Percentiles rank a stretch among this genome's conserved stretches.
Conservation (phyloP, 257 asterid species). For the Cinchona pubescens region DNA sequence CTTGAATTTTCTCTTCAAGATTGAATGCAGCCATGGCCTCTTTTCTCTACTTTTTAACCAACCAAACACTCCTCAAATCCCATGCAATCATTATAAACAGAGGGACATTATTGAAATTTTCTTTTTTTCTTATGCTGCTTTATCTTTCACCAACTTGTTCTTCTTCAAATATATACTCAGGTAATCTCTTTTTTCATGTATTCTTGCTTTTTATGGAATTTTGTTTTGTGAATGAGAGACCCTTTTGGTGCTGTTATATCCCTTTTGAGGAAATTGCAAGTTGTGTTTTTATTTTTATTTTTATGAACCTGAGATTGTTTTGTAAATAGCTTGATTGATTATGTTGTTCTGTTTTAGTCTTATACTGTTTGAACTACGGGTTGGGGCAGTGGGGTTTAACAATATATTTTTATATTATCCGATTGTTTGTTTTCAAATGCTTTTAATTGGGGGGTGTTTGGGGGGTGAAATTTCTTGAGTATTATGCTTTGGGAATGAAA, state of each 20-base stretch:
- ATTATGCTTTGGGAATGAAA: background rate
- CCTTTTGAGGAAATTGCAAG: background rate
- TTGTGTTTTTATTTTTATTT: no score
- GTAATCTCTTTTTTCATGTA: background rate
- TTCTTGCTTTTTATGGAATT: background rate
- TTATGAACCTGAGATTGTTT: background rate
- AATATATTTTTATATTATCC: background rate
- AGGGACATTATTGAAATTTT: background rate
- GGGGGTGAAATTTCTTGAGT: background rate
- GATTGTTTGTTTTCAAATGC: background rate
- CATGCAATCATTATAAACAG: background rate
- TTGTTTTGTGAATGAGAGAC: background rate
- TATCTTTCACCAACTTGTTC: background rate
- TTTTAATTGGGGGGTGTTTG: background rate
- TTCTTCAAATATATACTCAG: background rate
- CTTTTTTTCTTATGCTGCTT: background rate
- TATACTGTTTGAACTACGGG: background rate
- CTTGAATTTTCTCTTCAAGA: background rate
- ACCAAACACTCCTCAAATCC: background rate
- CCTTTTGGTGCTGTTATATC: background rate
- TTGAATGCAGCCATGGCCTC: constrained; percentile 3
- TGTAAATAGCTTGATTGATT: background rate
- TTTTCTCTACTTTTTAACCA: background rate
- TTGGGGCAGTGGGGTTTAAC: background rate
- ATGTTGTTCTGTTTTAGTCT: background rate